A percentile compares a stretch with the other conserved stretches of the same genome.
Evolutionary conservation across 768 basidiomycete species (phyloP).

Genomic region (Agrocybe chaxingu): DNA sequence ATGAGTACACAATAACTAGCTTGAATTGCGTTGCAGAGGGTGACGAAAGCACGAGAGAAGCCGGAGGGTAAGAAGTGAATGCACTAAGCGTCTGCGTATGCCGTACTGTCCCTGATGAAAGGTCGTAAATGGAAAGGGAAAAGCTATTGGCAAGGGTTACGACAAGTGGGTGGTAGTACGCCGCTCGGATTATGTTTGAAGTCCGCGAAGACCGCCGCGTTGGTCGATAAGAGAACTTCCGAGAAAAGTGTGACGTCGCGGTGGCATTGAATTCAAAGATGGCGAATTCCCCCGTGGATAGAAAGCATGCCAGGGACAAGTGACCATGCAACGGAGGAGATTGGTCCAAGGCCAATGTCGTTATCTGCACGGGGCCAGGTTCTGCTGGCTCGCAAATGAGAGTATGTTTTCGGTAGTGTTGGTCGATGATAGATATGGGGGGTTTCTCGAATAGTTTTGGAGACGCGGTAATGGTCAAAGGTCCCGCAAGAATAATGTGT

Average conservation of each 20-base stretch:
- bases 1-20: conserved; percentile 69
- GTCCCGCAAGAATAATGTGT: conserved; percentile 56
- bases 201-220: conserved; percentile 33
- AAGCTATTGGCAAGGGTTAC: conserved; percentile 68
- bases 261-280: conserved; percentile 53
- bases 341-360: conserved; percentile 72
- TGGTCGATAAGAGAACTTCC: conserved; percentile 49
- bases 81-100: conserved; percentile 70
- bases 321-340: conserved; percentile 47
- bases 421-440: conserved; percentile 33
- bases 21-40: conserved; percentile 61
- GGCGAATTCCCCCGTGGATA: conserved; percentile 67
- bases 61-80: conserved; percentile 77
- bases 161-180: conserved; percentile 76
- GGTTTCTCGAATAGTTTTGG: conserved; percentile 33
- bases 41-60: conserved; percentile 74
- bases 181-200: conserved; percentile 57
- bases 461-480: conserved; percentile 56
- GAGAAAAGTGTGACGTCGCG: conserved; percentile 36
- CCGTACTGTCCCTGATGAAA: conserved; percentile 47
- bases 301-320: conserved; percentile 53
- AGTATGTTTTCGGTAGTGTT: conserved; percentile 30
- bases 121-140: conserved; percentile 68
- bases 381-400: conserved; percentile 41
- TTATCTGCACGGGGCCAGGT: conserved; percentile 39